Evolutionary conservation across 495 filamentous ascomycete species (phyloP), one percentile per base, ranked within the genome.

Genomic region (Neurospora sp.): DNA sequence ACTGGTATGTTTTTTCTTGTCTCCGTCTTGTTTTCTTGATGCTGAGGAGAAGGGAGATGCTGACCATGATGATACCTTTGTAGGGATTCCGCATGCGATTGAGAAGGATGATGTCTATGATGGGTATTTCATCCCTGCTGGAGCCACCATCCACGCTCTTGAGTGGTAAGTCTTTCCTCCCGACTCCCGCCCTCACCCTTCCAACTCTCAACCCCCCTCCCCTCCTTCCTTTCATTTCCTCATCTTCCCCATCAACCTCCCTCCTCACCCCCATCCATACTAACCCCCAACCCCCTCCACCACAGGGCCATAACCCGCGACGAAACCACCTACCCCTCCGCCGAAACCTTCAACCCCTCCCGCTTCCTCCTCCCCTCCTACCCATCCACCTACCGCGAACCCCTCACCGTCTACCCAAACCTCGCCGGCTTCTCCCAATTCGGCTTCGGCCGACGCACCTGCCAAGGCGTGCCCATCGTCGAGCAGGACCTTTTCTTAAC

Each of bases 271-370:
- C 8, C 16, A 35, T 35, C 69, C 39, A 18, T 35, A 70, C 72
- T 39, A 69, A 72, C 59, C 31, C 82, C 53, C 74, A 75, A 16
- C 87, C 18, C 27, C 27, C 1, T 31, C 12, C 12, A n/a, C 1
- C 35, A 80, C 39, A 81, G 89, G 90, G 87, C 85, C 45, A 90
- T 92, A 74, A 86, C 88, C 39, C 85, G 89, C 69, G 86, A 91
- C 75, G 82, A 86, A 69, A 73, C 77, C 14, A 82, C 83, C 18
- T 92, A 90, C 71, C 89, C 89, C 0, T 84, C 89, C 71, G 78
- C 88, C n/a, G 88, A 91, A 39, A 74, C 79, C n/a, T 91, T 90
- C 80, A 81, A 84, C 70, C 87, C 87, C 9, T 80, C 75, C 4
- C 81, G 87, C 7, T 88, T 87, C 83, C 71, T 89, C 39, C 82